Evolutionary conservation across 2,329 filamentous ascomycete genomes (phyloP).

Genomic region (Xylariaceae sp.): DNA sequence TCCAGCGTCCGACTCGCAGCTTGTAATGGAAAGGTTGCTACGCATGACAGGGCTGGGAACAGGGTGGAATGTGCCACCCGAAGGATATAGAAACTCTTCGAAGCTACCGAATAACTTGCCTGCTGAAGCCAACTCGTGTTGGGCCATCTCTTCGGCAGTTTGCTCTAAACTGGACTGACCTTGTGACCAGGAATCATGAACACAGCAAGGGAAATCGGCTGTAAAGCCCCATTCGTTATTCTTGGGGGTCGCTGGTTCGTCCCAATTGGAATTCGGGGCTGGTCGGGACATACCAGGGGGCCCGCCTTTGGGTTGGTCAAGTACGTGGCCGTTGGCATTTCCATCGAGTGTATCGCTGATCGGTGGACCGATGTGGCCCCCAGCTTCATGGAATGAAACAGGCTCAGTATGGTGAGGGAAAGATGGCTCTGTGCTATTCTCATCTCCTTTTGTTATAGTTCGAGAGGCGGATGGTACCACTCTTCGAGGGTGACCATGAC

Average conservation of each 20-base stretch:
- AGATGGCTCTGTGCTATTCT: too few species aligned
- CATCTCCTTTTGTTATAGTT: too few species aligned
- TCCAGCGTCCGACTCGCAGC: conserved; percentile 21
- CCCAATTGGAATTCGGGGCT: conserved; percentile 3
- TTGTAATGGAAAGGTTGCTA: conserved; percentile 29
- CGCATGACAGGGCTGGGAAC: conserved; percentile 17
- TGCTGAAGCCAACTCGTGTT: conserved; percentile 24
- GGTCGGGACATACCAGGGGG: neutral
- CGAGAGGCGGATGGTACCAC: too few species aligned
- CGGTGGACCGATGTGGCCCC: too few species aligned
- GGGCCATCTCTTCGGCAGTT: conserved; percentile 20
- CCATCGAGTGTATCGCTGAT: too few species aligned
- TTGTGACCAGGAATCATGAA: conserved; percentile 17
- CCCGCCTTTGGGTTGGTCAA: too few species aligned
- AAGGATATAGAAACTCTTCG: conserved; percentile 14
- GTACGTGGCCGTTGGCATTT: too few species aligned
- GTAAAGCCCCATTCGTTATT: conserved; percentile 4
- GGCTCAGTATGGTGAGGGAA: too few species aligned
- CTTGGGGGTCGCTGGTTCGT: conserved; percentile 14
- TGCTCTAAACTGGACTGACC: conserved; percentile 15
- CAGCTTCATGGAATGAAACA: too few species aligned
- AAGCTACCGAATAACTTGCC: conserved; percentile 26
- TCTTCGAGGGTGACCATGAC: too few species aligned
- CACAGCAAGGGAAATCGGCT: conserved; percentile 5
- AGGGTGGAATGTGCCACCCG: conserved; percentile 18